A percentile compares a stretch with the other conserved stretches of the same genome.
Conservation (phyloP, 768 basidiomycete genomes). For the Suillus luteus region DNA sequence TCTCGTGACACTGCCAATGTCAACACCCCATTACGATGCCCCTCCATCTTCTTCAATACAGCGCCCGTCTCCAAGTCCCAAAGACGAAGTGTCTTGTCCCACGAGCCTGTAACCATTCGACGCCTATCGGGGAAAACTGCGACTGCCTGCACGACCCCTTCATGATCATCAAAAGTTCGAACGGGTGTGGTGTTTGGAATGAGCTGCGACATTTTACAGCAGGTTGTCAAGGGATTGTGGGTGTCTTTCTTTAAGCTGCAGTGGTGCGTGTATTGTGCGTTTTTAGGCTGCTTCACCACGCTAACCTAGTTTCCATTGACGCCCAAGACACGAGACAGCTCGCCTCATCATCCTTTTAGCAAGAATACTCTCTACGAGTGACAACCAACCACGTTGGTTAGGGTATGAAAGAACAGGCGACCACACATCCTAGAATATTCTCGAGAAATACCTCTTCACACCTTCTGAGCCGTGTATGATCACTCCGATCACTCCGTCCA, state of each 20-base stretch:
- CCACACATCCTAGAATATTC: background rate
- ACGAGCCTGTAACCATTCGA: background rate
- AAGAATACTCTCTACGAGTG: no score
- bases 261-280: background rate
- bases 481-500: constrained; percentile 26
- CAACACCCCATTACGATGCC: rapidly evolving
- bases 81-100: background rate
- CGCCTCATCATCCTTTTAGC: no score
- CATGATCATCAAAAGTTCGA: background rate
- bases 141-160: background rate
- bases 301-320: background rate
- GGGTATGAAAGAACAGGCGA: background rate
- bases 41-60: constrained; percentile 1
- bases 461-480: constrained; percentile 26
- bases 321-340: background rate
- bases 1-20: background rate
- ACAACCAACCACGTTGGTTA: no score
- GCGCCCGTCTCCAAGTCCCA: background rate
- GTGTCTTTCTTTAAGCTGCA: background rate
- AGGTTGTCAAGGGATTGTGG: background rate
- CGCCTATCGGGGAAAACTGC: background rate
- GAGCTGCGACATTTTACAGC: background rate
- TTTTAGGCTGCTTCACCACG: background rate
- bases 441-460: constrained; percentile 1
- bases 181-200: background rate